Evolutionary conservation across 2,329 filamentous ascomycete species (phyloP).

Genomic region (Pezicula neosporulosa): DNA sequence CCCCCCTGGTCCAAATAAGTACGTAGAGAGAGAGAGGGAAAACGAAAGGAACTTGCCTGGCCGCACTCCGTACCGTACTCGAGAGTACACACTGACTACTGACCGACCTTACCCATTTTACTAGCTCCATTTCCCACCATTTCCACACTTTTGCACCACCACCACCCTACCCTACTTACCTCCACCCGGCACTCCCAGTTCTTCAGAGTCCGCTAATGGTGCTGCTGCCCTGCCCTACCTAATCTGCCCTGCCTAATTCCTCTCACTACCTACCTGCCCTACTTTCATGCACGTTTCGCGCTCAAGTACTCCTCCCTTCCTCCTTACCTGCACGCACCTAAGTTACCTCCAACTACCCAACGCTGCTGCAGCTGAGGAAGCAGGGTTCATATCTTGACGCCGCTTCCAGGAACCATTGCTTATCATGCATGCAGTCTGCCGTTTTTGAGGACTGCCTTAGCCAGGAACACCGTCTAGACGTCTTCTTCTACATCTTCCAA

Average conservation of each 20-base stretch:
- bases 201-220: too few species aligned
- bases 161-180: too few species aligned
- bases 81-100: too few species aligned
- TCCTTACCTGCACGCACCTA: constrained; percentile 16
- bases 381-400: constrained; percentile 27
- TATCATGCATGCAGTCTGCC: constrained; percentile 33
- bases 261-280: neutral
- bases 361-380: constrained; percentile 23
- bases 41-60: too few species aligned
- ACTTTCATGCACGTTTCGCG: neutral
- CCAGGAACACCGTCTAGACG: constrained; percentile 26
- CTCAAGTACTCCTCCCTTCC: constrained; percentile 12
- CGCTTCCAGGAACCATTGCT: constrained; percentile 29
- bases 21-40: too few species aligned
- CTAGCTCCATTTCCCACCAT: too few species aligned
- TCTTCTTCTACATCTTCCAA: constrained; percentile 12
- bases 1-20: too few species aligned
- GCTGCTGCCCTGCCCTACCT: neutral
- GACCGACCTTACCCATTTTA: too few species aligned
- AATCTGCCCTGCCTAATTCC: neutral
- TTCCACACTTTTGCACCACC: too few species aligned
- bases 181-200: too few species aligned
- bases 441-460: constrained; percentile 29
- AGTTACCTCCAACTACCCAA: constrained; percentile 14
- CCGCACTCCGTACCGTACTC: too few species aligned